A percentile compares a stretch with the other conserved stretches of the same genome.
Conservation (phyloP, 495 filamentous ascomycete species). For the Monascus purpureus region DNA sequence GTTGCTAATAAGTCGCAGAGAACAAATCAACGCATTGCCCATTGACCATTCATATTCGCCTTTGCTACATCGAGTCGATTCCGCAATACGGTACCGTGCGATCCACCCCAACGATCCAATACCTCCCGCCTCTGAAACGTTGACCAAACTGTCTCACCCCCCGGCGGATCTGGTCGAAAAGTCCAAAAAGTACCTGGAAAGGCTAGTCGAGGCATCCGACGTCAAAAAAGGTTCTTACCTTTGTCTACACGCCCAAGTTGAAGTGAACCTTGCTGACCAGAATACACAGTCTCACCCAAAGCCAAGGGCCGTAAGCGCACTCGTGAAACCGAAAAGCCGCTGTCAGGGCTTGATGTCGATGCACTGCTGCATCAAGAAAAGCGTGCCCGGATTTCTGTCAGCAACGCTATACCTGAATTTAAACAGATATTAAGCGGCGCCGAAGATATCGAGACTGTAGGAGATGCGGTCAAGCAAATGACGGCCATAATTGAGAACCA, state of each 20-base stretch:
- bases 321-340: conserved; percentile 61
- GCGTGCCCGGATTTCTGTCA: conserved; percentile 49
- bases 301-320: conserved; percentile 56
- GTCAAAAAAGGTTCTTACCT: conserved; percentile 64
- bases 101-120: conserved; percentile 56
- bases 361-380: conserved; percentile 53
- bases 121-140: conserved; percentile 47
- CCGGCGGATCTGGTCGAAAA: conserved; percentile 49
- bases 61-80: conserved; percentile 76
- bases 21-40: conserved; percentile 54
- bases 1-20: conserved; percentile 33
- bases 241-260: not conserved
- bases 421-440: conserved; percentile 60
- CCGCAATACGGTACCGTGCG: conserved; percentile 71
- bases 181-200: conserved; percentile 39
- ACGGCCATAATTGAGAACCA: conserved; percentile 50
- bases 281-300: conserved; percentile 70
- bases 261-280: conserved; percentile 11
- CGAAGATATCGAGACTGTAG: conserved; percentile 45
- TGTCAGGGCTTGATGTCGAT: conserved; percentile 83
- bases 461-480: conserved; percentile 64
- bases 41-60: conserved; percentile 85
- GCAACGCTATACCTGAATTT: conserved; percentile 87
- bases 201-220: conserved; percentile 52
- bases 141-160: conserved; percentile 63